A percentile compares a stretch with the other conserved stretches of the same genome.
phyloP scores from a whole-genome alignment of 2,329 filamentous ascomycete species.

The Akanthomyces lecanii region DNA sequence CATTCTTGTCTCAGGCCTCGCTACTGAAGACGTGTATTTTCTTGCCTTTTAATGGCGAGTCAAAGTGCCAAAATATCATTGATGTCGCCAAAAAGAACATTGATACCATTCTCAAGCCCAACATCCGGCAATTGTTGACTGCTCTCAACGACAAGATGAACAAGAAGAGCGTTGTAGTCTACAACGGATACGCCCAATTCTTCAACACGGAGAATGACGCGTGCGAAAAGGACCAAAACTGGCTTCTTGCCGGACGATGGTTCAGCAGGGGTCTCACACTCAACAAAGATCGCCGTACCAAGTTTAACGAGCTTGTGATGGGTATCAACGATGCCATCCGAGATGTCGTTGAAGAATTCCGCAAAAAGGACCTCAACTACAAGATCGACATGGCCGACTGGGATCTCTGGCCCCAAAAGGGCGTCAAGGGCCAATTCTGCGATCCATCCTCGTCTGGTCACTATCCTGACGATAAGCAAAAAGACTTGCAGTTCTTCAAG shows the following conservation, averaged over 20 bases:
- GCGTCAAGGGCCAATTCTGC: conserved; percentile 31
- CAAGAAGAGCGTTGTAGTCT: conserved; percentile 27
- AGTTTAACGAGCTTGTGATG: conserved; percentile 27
- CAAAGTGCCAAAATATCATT: conserved; percentile 22
- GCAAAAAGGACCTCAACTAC: conserved; percentile 18
- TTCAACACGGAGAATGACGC: conserved; percentile 28
- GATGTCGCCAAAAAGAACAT: conserved; percentile 26
- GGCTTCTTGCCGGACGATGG: not conserved
- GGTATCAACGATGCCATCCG: conserved; percentile 27
- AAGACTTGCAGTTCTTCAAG: conserved; percentile 33
- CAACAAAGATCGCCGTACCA: conserved; percentile 26
- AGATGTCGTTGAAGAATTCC: conserved; percentile 25
- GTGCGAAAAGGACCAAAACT: conserved; percentile 20
- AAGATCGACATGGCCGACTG: conserved; percentile 28
- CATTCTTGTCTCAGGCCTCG: not conserved
- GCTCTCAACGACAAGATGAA: conserved; percentile 28
- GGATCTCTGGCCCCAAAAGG: conserved; percentile 25
- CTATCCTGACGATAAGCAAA: conserved; percentile 29
- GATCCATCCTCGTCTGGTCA: conserved; percentile 20
- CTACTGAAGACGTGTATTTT: conserved; percentile 24
- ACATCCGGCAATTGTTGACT: conserved; percentile 25
- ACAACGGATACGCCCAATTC: conserved; percentile 29
- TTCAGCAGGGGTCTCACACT: conserved; percentile 17
- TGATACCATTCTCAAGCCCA: conserved; percentile 26
- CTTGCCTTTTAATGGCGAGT: conserved; percentile 19